These are phyloP conservation scores for Conticribra weissflogii DNA, from an alignment of 108 stramenopile species.

Conservation along the genomic window DNA sequence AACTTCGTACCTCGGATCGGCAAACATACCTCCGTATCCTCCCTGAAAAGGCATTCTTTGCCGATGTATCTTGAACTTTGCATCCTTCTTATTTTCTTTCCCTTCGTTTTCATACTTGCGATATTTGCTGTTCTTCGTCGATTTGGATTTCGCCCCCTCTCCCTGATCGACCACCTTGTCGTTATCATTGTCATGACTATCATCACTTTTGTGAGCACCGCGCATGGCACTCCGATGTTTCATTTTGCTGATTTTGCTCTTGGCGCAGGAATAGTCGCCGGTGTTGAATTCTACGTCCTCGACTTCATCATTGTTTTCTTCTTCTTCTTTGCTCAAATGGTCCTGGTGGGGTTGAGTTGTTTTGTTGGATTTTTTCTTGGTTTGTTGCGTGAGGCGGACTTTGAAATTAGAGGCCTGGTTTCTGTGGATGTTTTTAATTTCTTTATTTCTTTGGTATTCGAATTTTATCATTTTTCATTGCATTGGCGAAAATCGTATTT, in stretches of 20 bases:
- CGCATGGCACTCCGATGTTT: background rate
- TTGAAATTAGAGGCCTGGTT: background rate
- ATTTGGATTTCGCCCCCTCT: too few species aligned
- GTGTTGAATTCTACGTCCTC: constrained; percentile 2
- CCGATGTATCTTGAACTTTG: too few species aligned
- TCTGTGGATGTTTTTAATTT: background rate
- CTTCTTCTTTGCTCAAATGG: background rate
- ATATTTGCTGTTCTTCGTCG: too few species aligned
- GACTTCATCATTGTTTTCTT: background rate
- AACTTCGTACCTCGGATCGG: background rate
- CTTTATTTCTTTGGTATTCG: background rate
- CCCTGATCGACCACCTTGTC: too few species aligned
- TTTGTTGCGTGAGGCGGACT: background rate
- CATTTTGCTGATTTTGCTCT: background rate
- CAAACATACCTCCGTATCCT: constrained; percentile 51
- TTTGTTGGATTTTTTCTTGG: background rate
- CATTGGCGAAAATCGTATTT: too few species aligned
- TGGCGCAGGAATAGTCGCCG: background rate
- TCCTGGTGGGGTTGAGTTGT: background rate
- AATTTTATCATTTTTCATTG: too few species aligned
- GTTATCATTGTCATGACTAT: background rate
- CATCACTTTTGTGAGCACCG: background rate
- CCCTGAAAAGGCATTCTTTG: constrained; percentile 39
- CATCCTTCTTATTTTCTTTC: background rate
- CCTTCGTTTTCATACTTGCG: background rate